Evolutionary conservation across 1,284 basidiomycete genomes (phyloP).

Genomic region (Apiotrichum gracile): DNA sequence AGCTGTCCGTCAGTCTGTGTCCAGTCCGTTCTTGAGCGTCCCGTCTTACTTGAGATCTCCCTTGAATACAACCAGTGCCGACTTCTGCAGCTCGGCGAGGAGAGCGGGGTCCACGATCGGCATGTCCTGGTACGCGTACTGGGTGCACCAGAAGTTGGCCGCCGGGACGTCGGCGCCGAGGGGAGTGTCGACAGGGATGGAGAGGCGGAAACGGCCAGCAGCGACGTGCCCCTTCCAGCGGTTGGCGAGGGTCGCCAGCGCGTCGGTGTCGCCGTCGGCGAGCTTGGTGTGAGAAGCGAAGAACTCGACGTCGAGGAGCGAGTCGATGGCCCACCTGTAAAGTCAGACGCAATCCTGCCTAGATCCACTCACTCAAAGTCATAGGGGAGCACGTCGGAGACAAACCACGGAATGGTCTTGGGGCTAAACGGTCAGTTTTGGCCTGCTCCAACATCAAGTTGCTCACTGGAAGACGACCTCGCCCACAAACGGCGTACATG

Average conservation of each 20-base stretch:
- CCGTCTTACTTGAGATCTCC: slow-evolving; percentile 78
- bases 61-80: slow-evolving; percentile 87
- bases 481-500: slow-evolving; percentile 72
- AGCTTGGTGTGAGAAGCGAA: slow-evolving; percentile 55
- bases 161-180: slow-evolving; percentile 52
- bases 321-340: slow-evolving; percentile 48
- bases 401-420: slow-evolving; percentile 81
- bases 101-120: slow-evolving; percentile 57
- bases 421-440: slow-evolving; percentile 52
- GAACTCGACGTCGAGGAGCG: slow-evolving; percentile 52
- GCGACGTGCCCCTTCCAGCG: slow-evolving; percentile 71
- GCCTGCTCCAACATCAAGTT: not conserved
- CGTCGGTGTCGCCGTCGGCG: slow-evolving; percentile 24
- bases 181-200: slow-evolving; percentile 60
- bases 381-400: slow-evolving; percentile 76
- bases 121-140: slow-evolving; percentile 78
- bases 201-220: slow-evolving; percentile 66
- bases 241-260: slow-evolving; percentile 57
- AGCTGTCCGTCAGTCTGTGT: slow-evolving; percentile 38
- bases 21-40: too few relatives aligned
- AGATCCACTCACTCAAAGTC: slow-evolving; percentile 57
- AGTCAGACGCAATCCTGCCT: not conserved
- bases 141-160: slow-evolving; percentile 76
- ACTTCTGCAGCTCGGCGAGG: slow-evolving; percentile 57
- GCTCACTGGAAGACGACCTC: slow-evolving; percentile 83